Evolutionary conservation across 2,329 filamentous ascomycete genomes (phyloP).

Genomic region (Penicillium sp.): DNA sequence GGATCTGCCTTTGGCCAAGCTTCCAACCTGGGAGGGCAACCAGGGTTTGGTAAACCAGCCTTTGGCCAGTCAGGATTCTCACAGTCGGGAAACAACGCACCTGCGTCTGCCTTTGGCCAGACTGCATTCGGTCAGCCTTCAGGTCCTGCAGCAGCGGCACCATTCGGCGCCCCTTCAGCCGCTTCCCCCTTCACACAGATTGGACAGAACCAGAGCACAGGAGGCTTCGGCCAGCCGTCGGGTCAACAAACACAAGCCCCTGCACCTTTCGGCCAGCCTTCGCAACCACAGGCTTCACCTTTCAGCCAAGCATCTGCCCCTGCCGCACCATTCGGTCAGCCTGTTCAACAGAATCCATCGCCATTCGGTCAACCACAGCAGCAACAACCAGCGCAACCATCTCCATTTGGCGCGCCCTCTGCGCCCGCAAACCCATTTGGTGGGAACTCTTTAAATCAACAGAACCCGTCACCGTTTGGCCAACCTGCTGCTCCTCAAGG

Average conservation of each 20-base stretch:
- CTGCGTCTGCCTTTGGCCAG: conserved; percentile 10
- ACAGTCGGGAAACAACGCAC: conserved; percentile 12
- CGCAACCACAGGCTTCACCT: conserved; percentile 6
- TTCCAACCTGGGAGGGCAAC: conserved; percentile 24
- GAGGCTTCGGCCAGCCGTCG: neutral
- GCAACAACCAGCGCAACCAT: conserved; percentile 4
- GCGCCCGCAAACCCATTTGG: conserved; percentile 35
- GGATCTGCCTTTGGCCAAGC: conserved; percentile 31
- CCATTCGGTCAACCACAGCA: conserved; percentile 21
- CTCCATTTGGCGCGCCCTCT: conserved; percentile 35
- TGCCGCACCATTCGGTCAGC: neutral
- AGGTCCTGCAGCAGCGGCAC: conserved; percentile 6
- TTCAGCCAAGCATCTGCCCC: conserved; percentile 3
- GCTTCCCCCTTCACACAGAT: conserved; percentile 7
- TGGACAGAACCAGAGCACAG: neutral
- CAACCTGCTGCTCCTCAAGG: conserved; percentile 33
- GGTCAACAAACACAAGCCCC: neutral
- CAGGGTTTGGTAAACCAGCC: conserved; percentile 18
- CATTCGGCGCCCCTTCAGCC: conserved; percentile 1
- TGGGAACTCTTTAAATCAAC: conserved; percentile 16
- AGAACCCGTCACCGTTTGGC: conserved; percentile 25
- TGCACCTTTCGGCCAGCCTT: neutral
- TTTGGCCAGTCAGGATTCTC: conserved; percentile 33
- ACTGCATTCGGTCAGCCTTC: conserved; percentile 12
- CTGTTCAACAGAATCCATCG: conserved; percentile 1